phyloP scores from a whole-genome alignment of 1,139 yeast species.

The Yamadazyma pseudoaaseri region DNA sequence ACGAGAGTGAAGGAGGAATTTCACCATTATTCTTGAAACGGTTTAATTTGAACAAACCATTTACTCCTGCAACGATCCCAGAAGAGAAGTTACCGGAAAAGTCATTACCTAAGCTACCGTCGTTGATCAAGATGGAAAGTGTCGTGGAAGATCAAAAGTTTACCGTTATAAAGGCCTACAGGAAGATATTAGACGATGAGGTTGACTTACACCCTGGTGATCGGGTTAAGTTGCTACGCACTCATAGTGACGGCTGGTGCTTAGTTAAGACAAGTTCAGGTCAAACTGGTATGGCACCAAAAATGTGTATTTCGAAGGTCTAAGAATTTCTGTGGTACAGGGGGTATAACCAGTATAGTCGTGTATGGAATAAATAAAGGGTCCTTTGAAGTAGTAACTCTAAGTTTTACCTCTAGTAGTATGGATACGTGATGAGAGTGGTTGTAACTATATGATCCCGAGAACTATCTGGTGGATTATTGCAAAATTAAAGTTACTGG shows the following conservation, averaged over 20 bases:
- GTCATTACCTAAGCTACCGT: constrained; percentile 19
- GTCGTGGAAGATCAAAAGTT: constrained; percentile 14
- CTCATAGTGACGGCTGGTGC: constrained; percentile 45
- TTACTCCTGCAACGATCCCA: constrained; percentile 12
- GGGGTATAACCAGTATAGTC: no score
- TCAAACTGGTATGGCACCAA: constrained; percentile 35
- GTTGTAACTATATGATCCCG: no score
- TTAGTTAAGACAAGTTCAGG: constrained; percentile 18
- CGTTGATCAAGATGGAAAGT: constrained; percentile 14
- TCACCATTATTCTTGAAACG: constrained; percentile 38
- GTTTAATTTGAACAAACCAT: constrained; percentile 26
- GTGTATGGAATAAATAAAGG: no score
- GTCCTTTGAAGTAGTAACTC: no score
- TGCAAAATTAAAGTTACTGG: no score
- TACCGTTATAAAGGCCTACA: constrained; percentile 27
- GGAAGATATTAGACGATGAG: constrained; percentile 33
- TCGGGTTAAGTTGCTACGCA: constrained; percentile 23
- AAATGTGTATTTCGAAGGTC: constrained; percentile 23
- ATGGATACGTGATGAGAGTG: no score
- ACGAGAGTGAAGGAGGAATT: constrained; percentile 19
- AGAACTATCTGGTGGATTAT: no score
- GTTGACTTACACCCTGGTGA: constrained; percentile 33
- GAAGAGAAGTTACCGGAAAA: constrained; percentile 4
- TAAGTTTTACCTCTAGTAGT: no score
- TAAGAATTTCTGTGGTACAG: no score